Evolutionary conservation across 1,284 basidiomycete genomes (phyloP), one percentile per base, ranked within the genome.

Genomic region (Afroboletus lepidellus): DNA sequence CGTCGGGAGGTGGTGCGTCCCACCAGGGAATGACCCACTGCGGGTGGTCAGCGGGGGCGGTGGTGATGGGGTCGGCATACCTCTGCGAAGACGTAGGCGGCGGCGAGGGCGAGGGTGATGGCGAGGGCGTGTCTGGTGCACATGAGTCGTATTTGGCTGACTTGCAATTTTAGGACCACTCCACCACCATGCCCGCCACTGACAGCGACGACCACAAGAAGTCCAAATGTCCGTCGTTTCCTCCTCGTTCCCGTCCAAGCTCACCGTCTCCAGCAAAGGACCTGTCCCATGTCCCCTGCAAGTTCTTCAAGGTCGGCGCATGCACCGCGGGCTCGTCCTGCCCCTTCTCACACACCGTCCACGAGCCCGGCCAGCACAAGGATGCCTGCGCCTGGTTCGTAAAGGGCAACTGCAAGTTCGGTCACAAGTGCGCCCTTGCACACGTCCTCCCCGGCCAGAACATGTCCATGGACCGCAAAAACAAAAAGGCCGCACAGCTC

Each of bases 401-500:
- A 51, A 92, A 92, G 72, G 93, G 96, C 3, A 96, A 92, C 73
- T 99, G 96, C 80, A 96, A 96, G 73, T 98, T 98, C 66, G 95
- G 90, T 9, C 94, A 98, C 77, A 98, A 98, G 68, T 98, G 95
- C 62, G 93, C 94, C 5, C 81, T 95, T 30, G 94, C 94, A 1
- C 96, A 98, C 67, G 80, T 98, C 48, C 78, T 96, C 4, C 95
- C 95, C 3, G 96, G 95, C 5, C 95, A 98, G 74, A 88, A 83
- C 59, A 86, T 94, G 84, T 83, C 89, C 12, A 97, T 98, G 92
- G 96, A 99, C 69, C 78, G 95, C 59, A 96, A 97, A 78, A 98
- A 99, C 75, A 98, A 98, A 79, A 94, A 96, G 65, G 90, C 92
- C 11, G 93, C 94, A 1, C 95, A 98, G 65, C 76, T 82, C 38